A percentile compares a stretch with the other conserved stretches of the same genome.
Conservation (phyloP, 805 yeast species). For the Kazachstania psychrophila region DNA sequence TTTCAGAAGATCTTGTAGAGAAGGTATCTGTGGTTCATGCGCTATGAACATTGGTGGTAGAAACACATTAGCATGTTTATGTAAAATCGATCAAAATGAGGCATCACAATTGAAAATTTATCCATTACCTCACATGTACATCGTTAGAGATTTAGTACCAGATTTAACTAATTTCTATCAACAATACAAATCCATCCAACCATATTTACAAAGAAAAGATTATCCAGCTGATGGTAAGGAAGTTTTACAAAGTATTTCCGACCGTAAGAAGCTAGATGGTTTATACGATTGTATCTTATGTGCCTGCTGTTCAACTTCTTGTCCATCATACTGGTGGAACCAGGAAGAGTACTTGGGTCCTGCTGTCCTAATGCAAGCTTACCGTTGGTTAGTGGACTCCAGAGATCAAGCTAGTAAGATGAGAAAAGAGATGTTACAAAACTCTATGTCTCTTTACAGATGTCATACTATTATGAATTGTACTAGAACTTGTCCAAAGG, state of each 20-base stretch:
- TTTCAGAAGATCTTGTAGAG: slow-evolving; percentile 97
- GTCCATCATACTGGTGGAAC: slow-evolving; percentile 99
- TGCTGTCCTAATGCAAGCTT: slow-evolving; percentile 98
- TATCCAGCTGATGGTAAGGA: slow-evolving; percentile 88
- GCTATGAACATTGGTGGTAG: slow-evolving; percentile 99
- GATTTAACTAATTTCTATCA: slow-evolving; percentile 96
- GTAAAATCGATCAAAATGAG: slow-evolving; percentile 79
- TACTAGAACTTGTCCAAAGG: slow-evolving; percentile 96
- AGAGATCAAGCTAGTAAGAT: slow-evolving; percentile 81
- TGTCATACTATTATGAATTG: slow-evolving; percentile 99
- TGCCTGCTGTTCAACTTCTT: slow-evolving; percentile 97
- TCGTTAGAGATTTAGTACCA: slow-evolving; percentile 94
- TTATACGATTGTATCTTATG: slow-evolving; percentile 95
- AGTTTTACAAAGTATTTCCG: slow-evolving; percentile 81
- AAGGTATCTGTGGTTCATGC: slow-evolving; percentile 98
- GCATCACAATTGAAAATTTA: slow-evolving; percentile 76
- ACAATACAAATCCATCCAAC: slow-evolving; percentile 97
- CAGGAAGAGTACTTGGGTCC: slow-evolving; percentile 98
- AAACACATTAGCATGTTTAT: slow-evolving; percentile 93
- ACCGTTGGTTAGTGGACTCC: slow-evolving; percentile 96
- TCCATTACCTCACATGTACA: slow-evolving; percentile 97
- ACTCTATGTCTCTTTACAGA: slow-evolving; percentile 95
- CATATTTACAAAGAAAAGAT: slow-evolving; percentile 74
- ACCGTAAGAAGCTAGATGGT: slow-evolving; percentile 94
- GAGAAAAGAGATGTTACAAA: slow-evolving; percentile 86